Conservation (phyloP, 2,329 filamentous ascomycete species). For the Fusarium sp. region DNA sequence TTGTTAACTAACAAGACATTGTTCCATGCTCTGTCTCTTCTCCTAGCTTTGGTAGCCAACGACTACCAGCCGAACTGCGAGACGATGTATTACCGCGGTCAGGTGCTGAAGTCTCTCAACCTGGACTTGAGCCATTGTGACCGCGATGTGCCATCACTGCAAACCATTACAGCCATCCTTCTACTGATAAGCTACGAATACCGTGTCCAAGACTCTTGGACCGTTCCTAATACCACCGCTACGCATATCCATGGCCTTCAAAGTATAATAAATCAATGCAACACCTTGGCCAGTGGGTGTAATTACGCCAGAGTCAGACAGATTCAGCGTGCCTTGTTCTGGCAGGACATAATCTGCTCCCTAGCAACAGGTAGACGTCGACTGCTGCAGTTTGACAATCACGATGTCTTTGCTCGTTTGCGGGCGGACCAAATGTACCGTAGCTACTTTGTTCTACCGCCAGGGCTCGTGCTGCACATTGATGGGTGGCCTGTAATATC, state of each 20-base stretch:
- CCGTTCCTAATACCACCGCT: not conserved
- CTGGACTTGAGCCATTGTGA: not conserved
- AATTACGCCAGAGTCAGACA: not conserved
- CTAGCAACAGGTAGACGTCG: conserved; percentile 1
- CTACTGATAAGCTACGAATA: conserved; percentile 17
- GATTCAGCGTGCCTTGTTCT: conserved; percentile 9
- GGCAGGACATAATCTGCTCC: conserved; percentile 21
- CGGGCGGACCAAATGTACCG: not conserved
- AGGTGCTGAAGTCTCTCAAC: conserved; percentile 8
- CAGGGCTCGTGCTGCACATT: fast-evolving
- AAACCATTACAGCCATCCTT: not conserved
- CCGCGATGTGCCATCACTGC: fast-evolving
- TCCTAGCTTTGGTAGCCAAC: not conserved
- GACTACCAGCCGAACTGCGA: not conserved
- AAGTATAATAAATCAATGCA: not conserved
- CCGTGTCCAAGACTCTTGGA: not conserved
- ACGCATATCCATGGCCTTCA: conserved; percentile 10
- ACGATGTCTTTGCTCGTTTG: not conserved
- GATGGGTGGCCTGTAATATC: not conserved
- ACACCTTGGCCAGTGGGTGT: too few relatives aligned
- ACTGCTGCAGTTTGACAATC: not conserved
- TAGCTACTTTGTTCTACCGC: not conserved
- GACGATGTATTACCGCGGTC: not conserved
- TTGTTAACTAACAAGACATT: not conserved
- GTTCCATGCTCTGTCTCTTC: conserved; percentile 15